These are phyloP conservation scores for Theobroma grandiflorum DNA, from an alignment of 441 rosid species.

Conservation along the genomic window DNA sequence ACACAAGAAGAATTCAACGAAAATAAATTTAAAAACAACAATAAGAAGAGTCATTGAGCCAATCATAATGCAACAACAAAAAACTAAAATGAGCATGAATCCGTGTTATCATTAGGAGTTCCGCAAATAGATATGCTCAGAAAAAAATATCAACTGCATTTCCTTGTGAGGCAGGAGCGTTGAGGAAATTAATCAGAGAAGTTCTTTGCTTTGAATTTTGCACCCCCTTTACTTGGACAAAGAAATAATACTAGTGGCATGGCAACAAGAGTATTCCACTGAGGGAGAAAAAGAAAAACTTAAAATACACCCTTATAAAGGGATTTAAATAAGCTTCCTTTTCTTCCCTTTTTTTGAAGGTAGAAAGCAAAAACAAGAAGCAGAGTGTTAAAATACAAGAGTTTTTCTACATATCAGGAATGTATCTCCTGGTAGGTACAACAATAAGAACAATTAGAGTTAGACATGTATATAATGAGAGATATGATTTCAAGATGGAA, in stretches of 20 bases:
- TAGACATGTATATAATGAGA: background rate
- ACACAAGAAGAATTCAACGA: slow-evolving; percentile 8
- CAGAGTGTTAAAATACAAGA: background rate
- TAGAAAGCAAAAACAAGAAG: slow-evolving; percentile 5
- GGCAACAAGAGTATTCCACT: background rate
- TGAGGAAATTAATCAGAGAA: background rate
- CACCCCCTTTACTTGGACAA: background rate
- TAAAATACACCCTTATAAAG: background rate
- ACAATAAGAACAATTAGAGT: background rate
- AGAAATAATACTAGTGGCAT: background rate
- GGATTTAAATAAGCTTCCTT: slow-evolving; percentile 10
- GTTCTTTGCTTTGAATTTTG: background rate
- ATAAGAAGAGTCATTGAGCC: slow-evolving; percentile 6
- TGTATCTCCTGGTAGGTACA: background rate
- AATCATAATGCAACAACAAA: background rate
- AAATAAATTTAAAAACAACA: background rate
- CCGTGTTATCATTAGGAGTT: background rate
- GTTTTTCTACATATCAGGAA: background rate
- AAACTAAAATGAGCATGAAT: background rate
- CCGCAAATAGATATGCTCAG: background rate
- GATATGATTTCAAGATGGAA: background rate
- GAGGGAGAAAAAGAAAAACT: background rate
- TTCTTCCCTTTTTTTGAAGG: slow-evolving; percentile 10
- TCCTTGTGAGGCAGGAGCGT: background rate
- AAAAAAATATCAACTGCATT: background rate